These are phyloP conservation scores for Schwanniomyces pseudopolymorphus DNA, from an alignment of 805 yeast species.

Conservation along the genomic window DNA sequence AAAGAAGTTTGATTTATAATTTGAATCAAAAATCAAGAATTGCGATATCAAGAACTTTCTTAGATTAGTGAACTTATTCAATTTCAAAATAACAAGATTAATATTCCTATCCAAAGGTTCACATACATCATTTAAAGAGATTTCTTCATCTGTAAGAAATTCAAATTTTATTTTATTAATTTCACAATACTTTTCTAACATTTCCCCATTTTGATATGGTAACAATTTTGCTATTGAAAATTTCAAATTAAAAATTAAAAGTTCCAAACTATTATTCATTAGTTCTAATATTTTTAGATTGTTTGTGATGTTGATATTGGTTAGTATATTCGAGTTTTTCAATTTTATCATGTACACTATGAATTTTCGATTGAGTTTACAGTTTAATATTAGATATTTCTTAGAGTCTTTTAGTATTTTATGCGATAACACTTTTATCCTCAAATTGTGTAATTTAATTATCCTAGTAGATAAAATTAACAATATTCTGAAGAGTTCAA, in stretches of 20 bases:
- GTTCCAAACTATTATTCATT: conserved; percentile 25
- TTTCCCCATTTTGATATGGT: conserved; percentile 35
- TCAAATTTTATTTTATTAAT: conserved; percentile 33
- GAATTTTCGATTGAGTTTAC: conserved; percentile 35
- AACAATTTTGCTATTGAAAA: conserved; percentile 27
- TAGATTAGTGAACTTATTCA: conserved; percentile 33
- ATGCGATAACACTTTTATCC: conserved; percentile 20
- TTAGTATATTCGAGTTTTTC: conserved; percentile 14
- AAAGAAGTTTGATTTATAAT: conserved; percentile 28
- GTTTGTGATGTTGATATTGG: neutral
- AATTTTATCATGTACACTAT: conserved; percentile 30
- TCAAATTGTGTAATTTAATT: conserved; percentile 24
- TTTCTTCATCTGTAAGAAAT: neutral
- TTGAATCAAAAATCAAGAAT: conserved; percentile 35
- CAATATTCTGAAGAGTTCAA: conserved; percentile 30
- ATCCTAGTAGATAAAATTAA: conserved; percentile 27
- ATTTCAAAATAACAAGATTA: conserved; percentile 13
- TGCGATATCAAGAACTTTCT: conserved; percentile 40
- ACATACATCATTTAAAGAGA: neutral
- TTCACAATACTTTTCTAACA: conserved; percentile 38
- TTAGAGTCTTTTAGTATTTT: conserved; percentile 22
- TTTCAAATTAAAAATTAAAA: conserved; percentile 27
- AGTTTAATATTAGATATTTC: conserved; percentile 31
- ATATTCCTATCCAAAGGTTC: conserved; percentile 8
- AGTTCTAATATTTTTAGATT: conserved; percentile 6